Conservation (phyloP, 1,284 basidiomycete genomes). For the Moniliophthora roreri region DNA sequence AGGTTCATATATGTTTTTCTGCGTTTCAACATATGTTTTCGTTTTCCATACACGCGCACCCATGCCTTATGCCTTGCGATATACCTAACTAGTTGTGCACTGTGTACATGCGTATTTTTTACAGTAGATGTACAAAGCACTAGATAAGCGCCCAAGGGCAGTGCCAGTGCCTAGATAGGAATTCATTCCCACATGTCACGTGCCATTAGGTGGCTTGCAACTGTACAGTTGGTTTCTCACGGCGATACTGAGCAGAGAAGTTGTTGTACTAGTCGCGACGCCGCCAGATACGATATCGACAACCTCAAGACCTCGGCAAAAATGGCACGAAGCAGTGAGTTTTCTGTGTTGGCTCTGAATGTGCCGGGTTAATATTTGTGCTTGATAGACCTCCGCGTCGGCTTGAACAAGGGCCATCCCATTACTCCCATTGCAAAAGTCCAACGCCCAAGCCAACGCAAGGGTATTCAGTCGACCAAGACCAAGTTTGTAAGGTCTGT, state of each 20-base stretch:
- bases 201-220: neutral
- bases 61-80: no score
- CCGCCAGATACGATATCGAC: constrained; percentile 25
- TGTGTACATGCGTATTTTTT: no score
- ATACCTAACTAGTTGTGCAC: no score
- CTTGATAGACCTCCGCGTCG: constrained; percentile 80
- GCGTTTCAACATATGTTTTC: no score
- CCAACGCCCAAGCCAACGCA: constrained; percentile 86
- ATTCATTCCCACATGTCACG: no score
- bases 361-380: neutral
- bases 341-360: neutral
- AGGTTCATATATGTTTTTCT: no score
- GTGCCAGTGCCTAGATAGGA: neutral
- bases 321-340: constrained; percentile 74
- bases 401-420: constrained; percentile 91
- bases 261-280: constrained; percentile 13
- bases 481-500: constrained; percentile 91
- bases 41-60: no score
- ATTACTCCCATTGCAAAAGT: constrained; percentile 85
- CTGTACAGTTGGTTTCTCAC: constrained; percentile 4
- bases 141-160: no score
- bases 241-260: no score
- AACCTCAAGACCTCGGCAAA: constrained; percentile 54
- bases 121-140: neutral
- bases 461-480: constrained; percentile 85